Evolutionary conservation across 768 basidiomycete species (phyloP).

Genomic region (Pisolithus orientalis): DNA sequence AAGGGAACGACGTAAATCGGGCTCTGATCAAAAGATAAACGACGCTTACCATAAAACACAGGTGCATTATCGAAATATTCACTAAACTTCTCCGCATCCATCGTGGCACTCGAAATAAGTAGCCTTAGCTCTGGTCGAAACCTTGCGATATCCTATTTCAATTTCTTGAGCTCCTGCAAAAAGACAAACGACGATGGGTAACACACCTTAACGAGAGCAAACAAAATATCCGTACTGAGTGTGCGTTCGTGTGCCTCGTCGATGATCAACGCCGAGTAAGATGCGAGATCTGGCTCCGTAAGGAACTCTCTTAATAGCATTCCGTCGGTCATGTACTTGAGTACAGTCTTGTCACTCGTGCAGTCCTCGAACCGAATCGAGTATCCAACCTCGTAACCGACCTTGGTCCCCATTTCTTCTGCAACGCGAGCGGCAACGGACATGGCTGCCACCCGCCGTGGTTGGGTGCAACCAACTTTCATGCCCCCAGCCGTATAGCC

Average conservation of each 20-base stretch:
- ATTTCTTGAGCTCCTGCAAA: conserved; percentile 17
- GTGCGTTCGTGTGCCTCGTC: conserved; percentile 99
- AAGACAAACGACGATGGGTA: conserved; percentile 16
- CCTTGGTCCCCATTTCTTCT: conserved; percentile 95
- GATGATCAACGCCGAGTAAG: conserved; percentile 92
- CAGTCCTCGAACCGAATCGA: conserved; percentile 99
- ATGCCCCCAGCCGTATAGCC: conserved; percentile 85
- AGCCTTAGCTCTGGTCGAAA: conserved; percentile 92
- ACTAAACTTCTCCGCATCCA: conserved; percentile 97
- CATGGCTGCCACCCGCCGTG: conserved; percentile 98
- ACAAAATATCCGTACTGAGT: conserved; percentile 95
- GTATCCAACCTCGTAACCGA: conserved; percentile 99
- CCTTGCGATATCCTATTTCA: conserved; percentile 81
- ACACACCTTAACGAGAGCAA: conserved; percentile 95
- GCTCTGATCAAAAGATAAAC: background rate
- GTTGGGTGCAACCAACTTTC: conserved; percentile 90
- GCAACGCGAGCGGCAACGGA: conserved; percentile 98
- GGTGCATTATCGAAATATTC: conserved; percentile 97
- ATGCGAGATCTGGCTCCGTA: conserved; percentile 94
- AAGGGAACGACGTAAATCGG: conserved; percentile 6
- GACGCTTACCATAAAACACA: conserved; percentile 75
- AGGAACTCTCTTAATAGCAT: conserved; percentile 97
- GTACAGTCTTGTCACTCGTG: conserved; percentile 96
- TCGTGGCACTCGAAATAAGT: conserved; percentile 92
- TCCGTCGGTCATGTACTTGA: conserved; percentile 99